A percentile compares a stretch with the other conserved stretches of the same genome.
Evolutionary conservation across 1,284 basidiomycete genomes (phyloP).

Genomic region (Sporisorium graminicola): DNA sequence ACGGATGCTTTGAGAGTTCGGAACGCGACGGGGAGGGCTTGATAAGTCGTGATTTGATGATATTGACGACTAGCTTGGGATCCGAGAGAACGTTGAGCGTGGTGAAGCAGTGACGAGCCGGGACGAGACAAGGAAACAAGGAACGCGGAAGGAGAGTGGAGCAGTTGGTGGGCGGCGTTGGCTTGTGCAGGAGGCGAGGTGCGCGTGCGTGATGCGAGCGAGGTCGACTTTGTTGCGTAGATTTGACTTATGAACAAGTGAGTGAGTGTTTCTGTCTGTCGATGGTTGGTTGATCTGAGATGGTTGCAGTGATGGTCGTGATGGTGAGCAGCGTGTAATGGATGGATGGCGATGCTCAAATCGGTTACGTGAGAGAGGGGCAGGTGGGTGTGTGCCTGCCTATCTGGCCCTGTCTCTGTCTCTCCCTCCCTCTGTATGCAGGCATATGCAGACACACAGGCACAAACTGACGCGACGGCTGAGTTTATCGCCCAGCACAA

Average conservation of each 20-base stretch:
- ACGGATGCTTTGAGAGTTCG: too few relatives aligned
- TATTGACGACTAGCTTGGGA: not conserved
- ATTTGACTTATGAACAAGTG: not conserved
- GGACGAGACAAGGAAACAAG: too few relatives aligned
- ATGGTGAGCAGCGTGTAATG: not conserved
- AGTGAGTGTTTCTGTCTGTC: too few relatives aligned
- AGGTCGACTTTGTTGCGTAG: not conserved
- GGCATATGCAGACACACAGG: too few relatives aligned
- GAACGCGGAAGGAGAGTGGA: not conserved
- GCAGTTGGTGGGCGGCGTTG: conserved; percentile 6
- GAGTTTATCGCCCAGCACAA: not conserved
- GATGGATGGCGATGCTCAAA: not conserved
- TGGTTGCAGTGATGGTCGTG: not conserved
- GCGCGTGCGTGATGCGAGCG: not conserved
- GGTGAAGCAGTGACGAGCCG: too few relatives aligned
- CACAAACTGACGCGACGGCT: conserved; percentile 8
- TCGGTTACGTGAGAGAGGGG: not conserved
- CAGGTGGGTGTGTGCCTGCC: not conserved
- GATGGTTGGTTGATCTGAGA: not conserved
- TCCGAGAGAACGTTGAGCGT: not conserved
- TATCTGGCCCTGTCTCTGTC: too few relatives aligned
- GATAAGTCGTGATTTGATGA: not conserved
- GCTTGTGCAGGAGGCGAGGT: not conserved
- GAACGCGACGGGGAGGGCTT: too few relatives aligned
- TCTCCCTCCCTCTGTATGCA: too few relatives aligned